A percentile compares a stretch with the other conserved stretches of the same genome.
Evolutionary conservation across 164 flowering plant genomes (phyloP).

Genomic region (Kingdonia uniflora): DNA sequence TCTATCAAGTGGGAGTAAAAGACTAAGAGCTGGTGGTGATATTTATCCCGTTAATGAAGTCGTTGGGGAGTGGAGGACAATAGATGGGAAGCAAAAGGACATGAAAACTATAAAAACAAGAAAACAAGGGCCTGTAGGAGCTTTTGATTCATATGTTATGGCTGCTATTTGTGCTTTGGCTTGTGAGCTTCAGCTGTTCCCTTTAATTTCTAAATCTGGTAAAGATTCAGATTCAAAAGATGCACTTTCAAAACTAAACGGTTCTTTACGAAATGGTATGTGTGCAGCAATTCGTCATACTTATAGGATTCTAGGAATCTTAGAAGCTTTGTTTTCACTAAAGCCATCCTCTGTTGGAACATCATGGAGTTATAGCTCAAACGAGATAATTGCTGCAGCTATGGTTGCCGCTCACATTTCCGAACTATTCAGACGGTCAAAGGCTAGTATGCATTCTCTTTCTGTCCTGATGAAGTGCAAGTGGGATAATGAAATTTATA

Average conservation of each 20-base stretch:
- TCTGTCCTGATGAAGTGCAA: slow-evolving; percentile 72
- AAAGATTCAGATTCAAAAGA: slow-evolving; percentile 27
- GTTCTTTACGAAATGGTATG: slow-evolving; percentile 40
- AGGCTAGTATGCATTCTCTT: slow-evolving; percentile 85
- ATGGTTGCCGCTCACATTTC: slow-evolving; percentile 99
- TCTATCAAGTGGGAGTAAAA: slow-evolving; percentile 53
- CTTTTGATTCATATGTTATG: slow-evolving; percentile 92
- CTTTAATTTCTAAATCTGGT: slow-evolving; percentile 43
- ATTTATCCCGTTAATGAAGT: slow-evolving; percentile 23
- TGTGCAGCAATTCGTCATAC: slow-evolving; percentile 71
- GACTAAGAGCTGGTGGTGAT: slow-evolving; percentile 36
- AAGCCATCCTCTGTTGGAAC: slow-evolving; percentile 91
- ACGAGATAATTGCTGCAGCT: slow-evolving; percentile 94
- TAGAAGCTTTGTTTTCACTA: slow-evolving; percentile 82
- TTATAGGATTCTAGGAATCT: slow-evolving; percentile 67
- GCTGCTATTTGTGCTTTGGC: slow-evolving; percentile 97
- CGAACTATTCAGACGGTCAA: slow-evolving; percentile 77
- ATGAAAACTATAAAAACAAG: slow-evolving; percentile 24
- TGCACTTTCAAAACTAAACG: slow-evolving; percentile 39
- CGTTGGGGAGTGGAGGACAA: slow-evolving; percentile 24
- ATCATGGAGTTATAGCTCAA: slow-evolving; percentile 88
- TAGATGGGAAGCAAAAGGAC: slow-evolving; percentile 27
- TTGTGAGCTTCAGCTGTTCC: slow-evolving; percentile 85
- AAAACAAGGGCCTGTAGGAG: slow-evolving; percentile 85
- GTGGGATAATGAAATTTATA: slow-evolving; percentile 74